These are phyloP conservation scores for Naganishia sp. DNA, from an alignment of 1,284 basidiomycete species.

Conservation along the genomic window DNA sequence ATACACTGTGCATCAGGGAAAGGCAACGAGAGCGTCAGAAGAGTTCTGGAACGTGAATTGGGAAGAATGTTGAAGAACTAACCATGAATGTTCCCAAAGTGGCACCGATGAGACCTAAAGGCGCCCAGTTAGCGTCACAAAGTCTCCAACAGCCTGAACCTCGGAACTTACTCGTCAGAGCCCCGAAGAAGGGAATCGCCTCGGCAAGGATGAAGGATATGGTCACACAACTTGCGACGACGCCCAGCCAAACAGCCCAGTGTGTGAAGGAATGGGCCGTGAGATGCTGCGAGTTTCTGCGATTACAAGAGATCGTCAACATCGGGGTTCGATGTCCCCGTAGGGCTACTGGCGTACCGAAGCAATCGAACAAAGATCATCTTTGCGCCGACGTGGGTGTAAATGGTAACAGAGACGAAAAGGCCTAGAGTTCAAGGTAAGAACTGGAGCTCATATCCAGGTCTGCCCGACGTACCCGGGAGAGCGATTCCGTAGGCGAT, in stretches of 20 bases:
- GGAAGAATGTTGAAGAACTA: too few species aligned
- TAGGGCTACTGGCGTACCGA: constrained; percentile 12
- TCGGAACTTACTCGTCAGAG: constrained; percentile 39
- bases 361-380: constrained; percentile 43
- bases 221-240: constrained; percentile 57
- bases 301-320: constrained; percentile 60
- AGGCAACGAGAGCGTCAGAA: too few species aligned
- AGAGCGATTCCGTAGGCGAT: constrained; percentile 52
- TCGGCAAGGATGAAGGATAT: constrained; percentile 62
- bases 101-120: constrained; percentile 41
- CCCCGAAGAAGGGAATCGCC: constrained; percentile 46
- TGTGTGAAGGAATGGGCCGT: constrained; percentile 62
- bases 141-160: neutral
- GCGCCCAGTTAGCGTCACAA: neutral
- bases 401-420: constrained; percentile 35
- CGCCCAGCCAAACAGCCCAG: constrained; percentile 61
- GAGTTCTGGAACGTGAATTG: too few species aligned
- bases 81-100: constrained; percentile 36
- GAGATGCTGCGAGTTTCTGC: constrained; percentile 62
- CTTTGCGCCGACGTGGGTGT: constrained; percentile 40
- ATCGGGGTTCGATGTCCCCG: constrained; percentile 53
- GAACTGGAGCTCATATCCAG: too few species aligned
- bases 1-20: constrained; percentile 26
- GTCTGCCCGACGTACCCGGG: constrained; percentile 40
- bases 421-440: constrained; percentile 35